These are phyloP conservation scores for Fraxinus americana DNA, from an alignment of 257 asterid species.

Conservation along the genomic window DNA sequence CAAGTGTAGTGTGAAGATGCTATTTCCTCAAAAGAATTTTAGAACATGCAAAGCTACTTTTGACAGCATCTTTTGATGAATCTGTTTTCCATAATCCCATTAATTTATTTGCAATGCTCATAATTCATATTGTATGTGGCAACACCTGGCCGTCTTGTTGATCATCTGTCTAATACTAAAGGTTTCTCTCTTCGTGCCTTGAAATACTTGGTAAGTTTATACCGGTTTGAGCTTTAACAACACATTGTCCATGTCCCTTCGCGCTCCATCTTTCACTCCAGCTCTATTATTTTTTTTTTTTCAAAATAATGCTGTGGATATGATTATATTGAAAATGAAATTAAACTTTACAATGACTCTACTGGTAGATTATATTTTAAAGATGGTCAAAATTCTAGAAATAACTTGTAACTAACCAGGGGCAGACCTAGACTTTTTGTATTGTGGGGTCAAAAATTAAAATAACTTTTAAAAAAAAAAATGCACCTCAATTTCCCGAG, in stretches of 20 bases:
- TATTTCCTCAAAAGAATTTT: background rate
- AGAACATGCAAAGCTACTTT: background rate
- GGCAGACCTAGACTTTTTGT: too few relatives aligned
- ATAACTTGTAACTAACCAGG: background rate
- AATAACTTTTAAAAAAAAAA: too few relatives aligned
- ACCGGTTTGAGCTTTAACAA: slow-evolving; percentile 20
- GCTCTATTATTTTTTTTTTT: background rate
- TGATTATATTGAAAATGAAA: background rate
- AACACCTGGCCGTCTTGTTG: slow-evolving; percentile 92
- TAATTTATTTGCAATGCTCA: background rate
- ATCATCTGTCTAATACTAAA: slow-evolving; percentile 88
- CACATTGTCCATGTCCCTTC: background rate
- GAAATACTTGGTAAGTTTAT: slow-evolving; percentile 70
- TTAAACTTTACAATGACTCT: background rate
- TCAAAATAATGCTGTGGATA: background rate
- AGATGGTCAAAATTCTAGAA: background rate
- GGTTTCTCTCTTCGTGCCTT: slow-evolving; percentile 75
- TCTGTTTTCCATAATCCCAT: background rate
- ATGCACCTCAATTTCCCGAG: too few relatives aligned
- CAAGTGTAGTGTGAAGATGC: background rate
- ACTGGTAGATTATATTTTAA: background rate
- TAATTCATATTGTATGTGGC: slow-evolving; percentile 63
- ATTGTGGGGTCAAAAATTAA: too few relatives aligned
- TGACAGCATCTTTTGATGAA: background rate
- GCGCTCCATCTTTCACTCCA: background rate